Evolutionary conservation across 2,329 filamentous ascomycete species (phyloP).

Genomic region (Apiospora saccharicola): DNA sequence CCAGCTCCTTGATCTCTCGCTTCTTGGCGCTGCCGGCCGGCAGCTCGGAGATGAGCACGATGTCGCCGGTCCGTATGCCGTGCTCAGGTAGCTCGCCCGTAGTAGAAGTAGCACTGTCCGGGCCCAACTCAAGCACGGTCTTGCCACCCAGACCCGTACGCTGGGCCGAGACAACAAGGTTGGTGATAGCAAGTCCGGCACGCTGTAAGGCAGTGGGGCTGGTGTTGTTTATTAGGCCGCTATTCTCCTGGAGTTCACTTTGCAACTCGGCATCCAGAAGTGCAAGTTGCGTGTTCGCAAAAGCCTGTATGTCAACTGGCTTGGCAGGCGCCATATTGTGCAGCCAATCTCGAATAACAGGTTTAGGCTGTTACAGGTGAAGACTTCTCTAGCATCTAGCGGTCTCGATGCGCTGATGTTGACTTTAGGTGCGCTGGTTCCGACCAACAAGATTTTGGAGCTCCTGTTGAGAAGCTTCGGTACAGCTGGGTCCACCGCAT

Average conservation of each 20-base stretch:
- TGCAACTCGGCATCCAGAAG: constrained; percentile 76
- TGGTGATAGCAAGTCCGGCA: constrained; percentile 80
- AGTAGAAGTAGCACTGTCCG: constrained; percentile 71
- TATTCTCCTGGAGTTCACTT: constrained; percentile 75
- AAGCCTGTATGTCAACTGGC: constrained; percentile 69
- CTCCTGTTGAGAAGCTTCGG: not conserved
- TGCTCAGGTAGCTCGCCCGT: constrained; percentile 72
- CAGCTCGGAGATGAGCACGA: constrained; percentile 79
- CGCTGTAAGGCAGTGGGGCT: constrained; percentile 75
- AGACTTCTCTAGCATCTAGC: not conserved
- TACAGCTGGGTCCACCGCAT: not conserved
- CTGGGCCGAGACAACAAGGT: constrained; percentile 76
- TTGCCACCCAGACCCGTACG: constrained; percentile 93
- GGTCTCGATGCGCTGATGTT: not conserved
- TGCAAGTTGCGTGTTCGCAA: constrained; percentile 73
- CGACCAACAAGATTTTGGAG: constrained; percentile 2
- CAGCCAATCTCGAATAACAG: not conserved
- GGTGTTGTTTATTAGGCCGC: constrained; percentile 70
- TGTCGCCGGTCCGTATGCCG: constrained; percentile 78
- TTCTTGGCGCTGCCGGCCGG: constrained; percentile 76
- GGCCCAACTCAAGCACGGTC: constrained; percentile 80
- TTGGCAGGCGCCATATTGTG: constrained; percentile 45
- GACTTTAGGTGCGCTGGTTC: not conserved
- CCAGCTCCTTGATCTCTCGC: constrained; percentile 74
- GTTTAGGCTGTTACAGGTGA: not conserved